Evolutionary conservation across 2,329 filamentous ascomycete species (phyloP).

Genomic region (Penicillium psychrosexuale): DNA sequence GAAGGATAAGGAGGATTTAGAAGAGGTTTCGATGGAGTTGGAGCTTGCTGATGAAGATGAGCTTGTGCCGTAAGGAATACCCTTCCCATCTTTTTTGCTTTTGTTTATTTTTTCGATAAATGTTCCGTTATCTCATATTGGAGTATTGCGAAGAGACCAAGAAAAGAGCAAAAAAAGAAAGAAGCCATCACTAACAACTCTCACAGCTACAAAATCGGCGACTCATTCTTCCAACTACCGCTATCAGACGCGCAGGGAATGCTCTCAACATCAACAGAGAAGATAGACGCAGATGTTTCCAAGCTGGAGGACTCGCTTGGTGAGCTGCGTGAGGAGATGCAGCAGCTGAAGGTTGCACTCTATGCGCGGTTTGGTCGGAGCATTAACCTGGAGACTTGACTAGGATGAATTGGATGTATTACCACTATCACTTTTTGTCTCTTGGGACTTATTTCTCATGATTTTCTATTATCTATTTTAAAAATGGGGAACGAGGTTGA

Average conservation of each 20-base stretch:
- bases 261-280: conserved; percentile 66
- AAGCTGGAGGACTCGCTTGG: conserved; percentile 73
- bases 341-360: conserved; percentile 80
- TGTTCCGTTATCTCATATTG: background rate
- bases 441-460: background rate
- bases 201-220: conserved; percentile 87
- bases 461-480: background rate
- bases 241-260: conserved; percentile 83
- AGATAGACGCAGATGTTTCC: conserved; percentile 73
- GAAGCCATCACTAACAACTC: conserved; percentile 6
- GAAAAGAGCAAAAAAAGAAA: background rate
- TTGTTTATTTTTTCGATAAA: background rate
- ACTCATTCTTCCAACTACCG: conserved; percentile 86
- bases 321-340: conserved; percentile 79
- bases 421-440: background rate
- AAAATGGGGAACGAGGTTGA: background rate
- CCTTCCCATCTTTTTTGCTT: conserved; percentile 2
- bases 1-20: conserved; percentile 98
- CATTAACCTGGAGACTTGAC: conserved; percentile 90
- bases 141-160: background rate
- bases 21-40: conserved; percentile 85
- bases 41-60: conserved; percentile 96
- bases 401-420: background rate
- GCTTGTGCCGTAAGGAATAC: conserved; percentile 72
- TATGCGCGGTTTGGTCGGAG: conserved; percentile 94